These are phyloP conservation scores for Lippia alba DNA, from an alignment of 305 asterid species.

Conservation along the genomic window DNA sequence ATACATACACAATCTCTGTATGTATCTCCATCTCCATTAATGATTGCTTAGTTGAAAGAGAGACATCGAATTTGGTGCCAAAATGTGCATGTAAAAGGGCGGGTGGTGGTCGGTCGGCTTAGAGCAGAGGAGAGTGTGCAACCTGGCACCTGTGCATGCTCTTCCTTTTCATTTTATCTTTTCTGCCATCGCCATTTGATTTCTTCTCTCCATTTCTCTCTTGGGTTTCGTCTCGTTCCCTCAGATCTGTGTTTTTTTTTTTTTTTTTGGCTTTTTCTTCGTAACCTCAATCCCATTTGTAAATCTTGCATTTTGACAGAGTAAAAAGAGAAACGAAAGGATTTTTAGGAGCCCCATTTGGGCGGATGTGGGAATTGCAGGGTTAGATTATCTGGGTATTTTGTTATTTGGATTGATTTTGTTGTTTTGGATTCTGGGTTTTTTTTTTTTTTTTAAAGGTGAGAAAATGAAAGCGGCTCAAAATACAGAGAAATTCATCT, in stretches of 20 bases:
- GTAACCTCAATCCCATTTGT: not conserved
- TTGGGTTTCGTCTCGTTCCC: not conserved
- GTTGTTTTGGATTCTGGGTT: not conserved
- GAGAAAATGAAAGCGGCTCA: slow-evolving; percentile 57
- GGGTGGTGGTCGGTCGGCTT: slow-evolving; percentile 10
- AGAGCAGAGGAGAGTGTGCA: slow-evolving; percentile 37
- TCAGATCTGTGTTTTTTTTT: slow-evolving; percentile 39
- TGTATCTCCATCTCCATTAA: slow-evolving; percentile 38
- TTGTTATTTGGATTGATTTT: not conserved
- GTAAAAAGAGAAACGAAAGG: not conserved
- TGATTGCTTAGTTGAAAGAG: not conserved
- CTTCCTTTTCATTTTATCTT: slow-evolving; percentile 9
- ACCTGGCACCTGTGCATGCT: slow-evolving; percentile 66
- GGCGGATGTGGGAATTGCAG: not conserved
- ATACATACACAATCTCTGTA: slow-evolving; percentile 30
- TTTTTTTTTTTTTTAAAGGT: slow-evolving; percentile 26
- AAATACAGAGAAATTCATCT: slow-evolving; percentile 60
- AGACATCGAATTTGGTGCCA: slow-evolving; percentile 30
- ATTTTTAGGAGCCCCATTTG: not conserved
- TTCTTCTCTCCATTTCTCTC: not conserved
- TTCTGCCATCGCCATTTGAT: slow-evolving; percentile 14
- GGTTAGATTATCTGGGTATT: not conserved
- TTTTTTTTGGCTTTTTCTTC: too few species aligned
- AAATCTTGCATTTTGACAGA: not conserved
- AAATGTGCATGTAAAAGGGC: slow-evolving; percentile 6